These are phyloP conservation scores for Phytophthora quininea DNA, from an alignment of 352 stramenopile species.

Conservation along the genomic window DNA sequence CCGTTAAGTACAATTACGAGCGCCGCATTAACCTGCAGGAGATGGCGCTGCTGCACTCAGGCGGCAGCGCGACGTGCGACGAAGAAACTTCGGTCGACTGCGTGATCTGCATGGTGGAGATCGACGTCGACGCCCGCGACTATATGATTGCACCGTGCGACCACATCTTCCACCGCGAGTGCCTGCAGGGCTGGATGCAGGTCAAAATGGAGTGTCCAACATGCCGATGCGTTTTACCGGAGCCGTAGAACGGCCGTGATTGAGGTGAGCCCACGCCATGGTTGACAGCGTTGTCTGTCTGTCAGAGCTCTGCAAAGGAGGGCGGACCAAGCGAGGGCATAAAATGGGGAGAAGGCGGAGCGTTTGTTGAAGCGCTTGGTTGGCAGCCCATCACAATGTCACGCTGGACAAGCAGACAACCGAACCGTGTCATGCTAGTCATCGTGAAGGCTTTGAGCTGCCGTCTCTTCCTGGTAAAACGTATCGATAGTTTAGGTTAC, in stretches of 20 bases:
- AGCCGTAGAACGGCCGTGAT: conserved; percentile 48
- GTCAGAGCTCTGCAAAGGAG: conserved; percentile 18
- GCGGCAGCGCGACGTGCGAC: conserved; percentile 39
- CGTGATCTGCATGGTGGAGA: conserved; percentile 88
- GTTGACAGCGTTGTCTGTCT: neutral
- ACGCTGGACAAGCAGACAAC: conserved; percentile 20
- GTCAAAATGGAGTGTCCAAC: conserved; percentile 98
- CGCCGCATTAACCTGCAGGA: conserved; percentile 79
- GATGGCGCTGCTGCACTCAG: conserved; percentile 59
- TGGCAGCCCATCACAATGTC: conserved; percentile 17
- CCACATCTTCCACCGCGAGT: conserved; percentile 96
- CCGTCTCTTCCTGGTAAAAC: conserved; percentile 21
- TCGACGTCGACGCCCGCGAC: conserved; percentile 78
- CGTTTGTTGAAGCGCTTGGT: too few species aligned
- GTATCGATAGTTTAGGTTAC: conserved; percentile 32
- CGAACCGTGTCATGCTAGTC: conserved; percentile 7
- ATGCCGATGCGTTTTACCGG: conserved; percentile 91
- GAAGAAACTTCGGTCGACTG: conserved; percentile 78
- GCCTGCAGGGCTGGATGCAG: conserved; percentile 97
- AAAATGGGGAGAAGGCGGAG: conserved; percentile 17
- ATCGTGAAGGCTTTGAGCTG: conserved; percentile 4
- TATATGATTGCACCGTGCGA: conserved; percentile 98
- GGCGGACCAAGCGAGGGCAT: conserved; percentile 32
- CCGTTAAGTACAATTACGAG: conserved; percentile 98
- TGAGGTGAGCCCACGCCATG: conserved; percentile 1